Base-by-base conservation (phyloP, 345 rosid species). In the Conringia planisiliqua region DNA sequence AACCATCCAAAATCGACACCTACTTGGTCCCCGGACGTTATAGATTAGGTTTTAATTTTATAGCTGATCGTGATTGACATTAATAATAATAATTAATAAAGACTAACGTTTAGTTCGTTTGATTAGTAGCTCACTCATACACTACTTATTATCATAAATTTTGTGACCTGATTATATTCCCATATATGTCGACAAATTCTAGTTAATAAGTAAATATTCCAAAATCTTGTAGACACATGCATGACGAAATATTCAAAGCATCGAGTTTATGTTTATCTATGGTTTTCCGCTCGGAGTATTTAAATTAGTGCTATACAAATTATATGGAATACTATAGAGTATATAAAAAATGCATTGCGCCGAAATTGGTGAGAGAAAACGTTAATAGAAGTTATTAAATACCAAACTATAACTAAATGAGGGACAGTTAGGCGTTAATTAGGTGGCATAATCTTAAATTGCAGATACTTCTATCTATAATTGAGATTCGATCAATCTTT, bases 401-500 rank as follows among this genome's bases (percentile, higher is more conserved):
- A 76, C 74, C 74, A 68, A 69, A 76, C 65, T 62, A 52, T 43
- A 76, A 69, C 70, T 51, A 52, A 69, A 69, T 63, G 67, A 33
- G 67, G 59, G 65, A 57, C 75, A 64, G 75, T 77, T 77, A 64
- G 61, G 71, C 71, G 76, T 77, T 70, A 64, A 70, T 77, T 77
- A 70, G 76, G 71, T 77, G 61, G 33, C 61, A 63, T 62, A 56
- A 64, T 63, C 66, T 57, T 70, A 43, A 54, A 44, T 10, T 55
- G 32, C 22, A 54, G 57, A 69, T 44, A 56, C 32, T 76, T 62
- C 26, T 44, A 24, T 17, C 7, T n/a, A 75, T 62, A 69, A 62
- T 36, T 46, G 71, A 70, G 42, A 69, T 58, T 66, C 2, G 14
- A 68, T 68, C 29, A 55, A 77, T 54, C 29, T 48, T 18, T 54